Evolutionary conservation across 306 rosid genomes (phyloP), one percentile per base, ranked within the genome.

Genomic region (Prunus mume): DNA sequence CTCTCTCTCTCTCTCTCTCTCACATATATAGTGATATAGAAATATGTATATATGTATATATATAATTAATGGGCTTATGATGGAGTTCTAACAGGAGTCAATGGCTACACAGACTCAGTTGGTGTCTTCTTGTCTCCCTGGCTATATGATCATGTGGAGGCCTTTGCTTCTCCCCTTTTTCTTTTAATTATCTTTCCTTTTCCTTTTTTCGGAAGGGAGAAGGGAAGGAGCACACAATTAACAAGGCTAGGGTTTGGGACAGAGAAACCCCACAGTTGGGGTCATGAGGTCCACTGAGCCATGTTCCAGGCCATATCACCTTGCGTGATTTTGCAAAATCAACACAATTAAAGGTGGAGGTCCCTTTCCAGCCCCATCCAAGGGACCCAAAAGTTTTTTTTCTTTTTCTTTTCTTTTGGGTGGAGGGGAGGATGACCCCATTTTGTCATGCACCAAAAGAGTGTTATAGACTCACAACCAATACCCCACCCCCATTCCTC

Each of bases 121-220:
- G 93, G 73, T 89, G 95, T 89, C 84, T 84, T 93, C 82, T 80
- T 89, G 97, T 91, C 98, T 86, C 91, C 91, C 81, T 77, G 71
- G 22, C 3, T 27, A 68, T 51, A 87, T 87, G 84, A 91, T 87
- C 68, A 83, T 82, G 69, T 87, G 84, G 76, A 79, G 57, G 78
- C 70, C 84, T 57, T 76, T 72, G 78, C 68, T 71, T 73, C 75
- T 76, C 69, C 73, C 46, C 15, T 57, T 50, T 38, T 65, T 76
- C 85, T 65, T 73, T 47, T 73, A 25, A 58, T 56, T 74, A 28
- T 24, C 82, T 82, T 83, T 86, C 51, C 64, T 80, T 24, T 20
- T 13, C 12, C 45, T 55, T 79, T 32, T 74, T 75, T 10, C 9
- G 62, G 28, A 56, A 22, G 62, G 9, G 14, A 18, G 7, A 17